These are phyloP conservation scores for Pharus latifolius DNA, from an alignment of 176 grass and related monocot species.

Conservation along the genomic window DNA sequence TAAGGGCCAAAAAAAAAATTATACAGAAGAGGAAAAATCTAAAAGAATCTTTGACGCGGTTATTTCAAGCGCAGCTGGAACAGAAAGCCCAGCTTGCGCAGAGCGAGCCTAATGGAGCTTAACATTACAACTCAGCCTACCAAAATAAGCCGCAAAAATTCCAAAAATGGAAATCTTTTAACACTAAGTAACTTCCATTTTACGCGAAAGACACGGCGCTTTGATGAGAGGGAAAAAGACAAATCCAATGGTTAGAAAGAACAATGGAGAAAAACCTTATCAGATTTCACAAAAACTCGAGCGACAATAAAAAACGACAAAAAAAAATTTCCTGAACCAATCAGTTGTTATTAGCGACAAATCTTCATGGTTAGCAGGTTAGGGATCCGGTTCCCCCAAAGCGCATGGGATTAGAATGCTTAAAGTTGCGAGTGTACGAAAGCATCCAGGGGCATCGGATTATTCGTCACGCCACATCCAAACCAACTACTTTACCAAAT, in stretches of 20 bases:
- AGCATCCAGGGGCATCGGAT: background rate
- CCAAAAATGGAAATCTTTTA: background rate
- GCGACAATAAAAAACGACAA: slow-evolving; percentile 1
- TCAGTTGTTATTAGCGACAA: background rate
- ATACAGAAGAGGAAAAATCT: slow-evolving; percentile 19
- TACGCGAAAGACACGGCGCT: background rate
- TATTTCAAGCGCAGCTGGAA: background rate
- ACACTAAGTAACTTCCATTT: background rate
- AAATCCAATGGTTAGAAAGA: background rate
- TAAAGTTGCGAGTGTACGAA: too few relatives aligned
- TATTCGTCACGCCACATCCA: slow-evolving; percentile 28
- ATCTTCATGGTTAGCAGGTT: background rate
- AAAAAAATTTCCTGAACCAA: background rate
- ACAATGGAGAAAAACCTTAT: background rate
- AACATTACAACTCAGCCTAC: background rate
- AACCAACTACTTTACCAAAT: background rate
- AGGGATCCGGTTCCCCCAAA: slow-evolving; percentile 7
- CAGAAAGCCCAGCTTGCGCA: background rate
- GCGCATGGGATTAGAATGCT: too few relatives aligned
- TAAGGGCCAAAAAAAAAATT: background rate
- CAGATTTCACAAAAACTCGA: slow-evolving; percentile 13
- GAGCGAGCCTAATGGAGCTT: background rate
- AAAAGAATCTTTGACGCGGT: slow-evolving; percentile 2
- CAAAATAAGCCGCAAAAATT: background rate
- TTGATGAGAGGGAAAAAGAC: background rate